Conservation (phyloP, 2,329 filamentous ascomycete species). For the Pseudogymnoascus verrucosus region DNA sequence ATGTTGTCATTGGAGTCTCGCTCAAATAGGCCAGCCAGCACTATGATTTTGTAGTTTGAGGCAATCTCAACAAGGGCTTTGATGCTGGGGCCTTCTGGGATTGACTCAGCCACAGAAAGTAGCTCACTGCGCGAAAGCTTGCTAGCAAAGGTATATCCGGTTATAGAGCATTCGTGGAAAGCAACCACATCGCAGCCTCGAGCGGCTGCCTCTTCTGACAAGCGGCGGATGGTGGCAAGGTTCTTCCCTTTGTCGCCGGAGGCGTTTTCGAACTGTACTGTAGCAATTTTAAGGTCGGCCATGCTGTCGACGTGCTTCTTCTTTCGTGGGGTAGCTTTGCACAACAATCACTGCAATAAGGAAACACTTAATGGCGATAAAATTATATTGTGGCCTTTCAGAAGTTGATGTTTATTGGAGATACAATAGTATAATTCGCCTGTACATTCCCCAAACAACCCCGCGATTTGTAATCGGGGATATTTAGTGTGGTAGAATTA, state of each 20-base stretch:
- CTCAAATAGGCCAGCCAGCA: background rate
- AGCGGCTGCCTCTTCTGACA: background rate
- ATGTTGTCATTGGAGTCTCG: background rate
- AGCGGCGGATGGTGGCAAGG: background rate
- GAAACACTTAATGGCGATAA: background rate
- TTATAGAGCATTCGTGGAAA: constrained; percentile 1
- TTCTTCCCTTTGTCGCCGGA: background rate
- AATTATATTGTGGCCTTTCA: background rate
- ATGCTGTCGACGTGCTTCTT: constrained; percentile 10
- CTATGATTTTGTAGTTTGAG: background rate
- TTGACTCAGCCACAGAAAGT: background rate
- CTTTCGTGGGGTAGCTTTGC: constrained; percentile 12
- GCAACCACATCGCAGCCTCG: background rate
- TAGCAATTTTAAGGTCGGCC: constrained; percentile 3
- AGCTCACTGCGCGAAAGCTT: background rate
- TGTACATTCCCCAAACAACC: background rate
- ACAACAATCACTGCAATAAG: constrained; percentile 11
- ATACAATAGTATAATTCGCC: background rate
- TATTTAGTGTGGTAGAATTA: background rate
- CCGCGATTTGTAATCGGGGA: background rate
- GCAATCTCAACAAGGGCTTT: background rate
- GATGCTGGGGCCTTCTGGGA: background rate
- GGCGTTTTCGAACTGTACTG: background rate
- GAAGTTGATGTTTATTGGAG: background rate
- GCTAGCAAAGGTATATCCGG: constrained; percentile 3